Conservation (phyloP, 306 rosid genomes). For the Casuarina equisetifolia region DNA sequence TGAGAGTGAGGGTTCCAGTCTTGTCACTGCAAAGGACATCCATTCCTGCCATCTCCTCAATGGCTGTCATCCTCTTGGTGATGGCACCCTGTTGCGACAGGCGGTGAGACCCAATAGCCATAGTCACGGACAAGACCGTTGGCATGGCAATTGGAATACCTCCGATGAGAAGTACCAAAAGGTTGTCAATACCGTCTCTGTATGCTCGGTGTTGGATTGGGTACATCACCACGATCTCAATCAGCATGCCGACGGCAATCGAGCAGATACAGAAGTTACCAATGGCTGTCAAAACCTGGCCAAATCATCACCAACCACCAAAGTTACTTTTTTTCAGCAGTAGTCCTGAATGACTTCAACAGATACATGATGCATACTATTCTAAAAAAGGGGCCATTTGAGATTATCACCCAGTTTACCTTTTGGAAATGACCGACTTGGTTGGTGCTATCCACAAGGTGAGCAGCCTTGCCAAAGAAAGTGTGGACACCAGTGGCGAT, state of each 20-base stretch:
- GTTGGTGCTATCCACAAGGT: slow-evolving; percentile 93
- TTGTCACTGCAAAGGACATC: slow-evolving; percentile 95
- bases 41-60: slow-evolving; percentile 98
- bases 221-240: slow-evolving; percentile 79
- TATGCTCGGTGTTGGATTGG: slow-evolving; percentile 71
- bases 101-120: slow-evolving; percentile 95
- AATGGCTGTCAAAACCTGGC: slow-evolving; percentile 85
- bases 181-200: slow-evolving; percentile 88
- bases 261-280: slow-evolving; percentile 95
- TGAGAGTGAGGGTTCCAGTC: slow-evolving; percentile 94
- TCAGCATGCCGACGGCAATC: slow-evolving; percentile 75
- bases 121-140: slow-evolving; percentile 88
- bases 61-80: slow-evolving; percentile 97
- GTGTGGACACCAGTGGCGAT: slow-evolving; percentile 95
- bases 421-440: slow-evolving; percentile 92
- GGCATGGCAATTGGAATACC: slow-evolving; percentile 99
- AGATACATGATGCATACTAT: not conserved
- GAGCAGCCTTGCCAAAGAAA: slow-evolving; percentile 95
- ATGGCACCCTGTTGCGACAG: slow-evolving; percentile 89
- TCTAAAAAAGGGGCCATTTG: not conserved
- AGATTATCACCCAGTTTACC: slow-evolving; percentile 34
- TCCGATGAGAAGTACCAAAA: slow-evolving; percentile 88
- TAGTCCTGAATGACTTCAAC: not conserved
- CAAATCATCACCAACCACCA: slow-evolving; percentile 18
- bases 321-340: slow-evolving; percentile 4